Evolutionary conservation across 345 rosid species (phyloP).

Genomic region (Populus deltoides): DNA sequence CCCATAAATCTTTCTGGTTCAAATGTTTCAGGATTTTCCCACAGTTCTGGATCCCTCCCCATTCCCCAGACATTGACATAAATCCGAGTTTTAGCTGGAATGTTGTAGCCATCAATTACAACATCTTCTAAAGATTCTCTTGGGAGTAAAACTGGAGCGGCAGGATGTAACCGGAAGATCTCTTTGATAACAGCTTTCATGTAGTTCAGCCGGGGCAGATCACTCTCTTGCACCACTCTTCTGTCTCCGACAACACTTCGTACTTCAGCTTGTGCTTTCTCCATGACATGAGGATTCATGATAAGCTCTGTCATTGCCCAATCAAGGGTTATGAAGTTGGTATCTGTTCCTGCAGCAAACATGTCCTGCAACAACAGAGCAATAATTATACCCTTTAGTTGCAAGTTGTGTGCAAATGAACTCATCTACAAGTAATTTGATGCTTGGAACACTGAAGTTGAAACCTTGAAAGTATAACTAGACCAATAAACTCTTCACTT

Average conservation of each 20-base stretch:
- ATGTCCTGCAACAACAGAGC: constrained; percentile 19
- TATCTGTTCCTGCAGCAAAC: constrained; percentile 28
- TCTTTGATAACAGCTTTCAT: constrained; percentile 24
- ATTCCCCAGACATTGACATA: constrained; percentile 20
- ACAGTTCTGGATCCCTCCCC: constrained; percentile 12
- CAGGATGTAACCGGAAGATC: constrained; percentile 16
- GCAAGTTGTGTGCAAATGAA: not conserved
- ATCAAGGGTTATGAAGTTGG: constrained; percentile 23
- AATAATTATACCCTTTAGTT: not conserved
- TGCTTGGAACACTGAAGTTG: not conserved
- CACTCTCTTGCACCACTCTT: constrained; percentile 10
- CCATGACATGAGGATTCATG: constrained; percentile 20
- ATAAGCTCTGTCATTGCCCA: constrained; percentile 27
- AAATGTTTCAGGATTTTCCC: constrained; percentile 16
- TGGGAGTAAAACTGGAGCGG: constrained; percentile 16
- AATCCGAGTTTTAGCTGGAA: constrained; percentile 16
- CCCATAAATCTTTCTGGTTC: constrained; percentile 13
- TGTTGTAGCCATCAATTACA: constrained; percentile 14
- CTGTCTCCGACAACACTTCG: constrained; percentile 6
- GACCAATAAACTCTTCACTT: not conserved
- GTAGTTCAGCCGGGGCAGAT: constrained; percentile 16
- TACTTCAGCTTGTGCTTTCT: constrained; percentile 26
- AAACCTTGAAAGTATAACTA: not conserved
- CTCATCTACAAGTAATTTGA: not conserved
- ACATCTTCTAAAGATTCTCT: constrained; percentile 23